Base-by-base conservation (phyloP, 306 rosid species). In the Citrullus amarus region DNA sequence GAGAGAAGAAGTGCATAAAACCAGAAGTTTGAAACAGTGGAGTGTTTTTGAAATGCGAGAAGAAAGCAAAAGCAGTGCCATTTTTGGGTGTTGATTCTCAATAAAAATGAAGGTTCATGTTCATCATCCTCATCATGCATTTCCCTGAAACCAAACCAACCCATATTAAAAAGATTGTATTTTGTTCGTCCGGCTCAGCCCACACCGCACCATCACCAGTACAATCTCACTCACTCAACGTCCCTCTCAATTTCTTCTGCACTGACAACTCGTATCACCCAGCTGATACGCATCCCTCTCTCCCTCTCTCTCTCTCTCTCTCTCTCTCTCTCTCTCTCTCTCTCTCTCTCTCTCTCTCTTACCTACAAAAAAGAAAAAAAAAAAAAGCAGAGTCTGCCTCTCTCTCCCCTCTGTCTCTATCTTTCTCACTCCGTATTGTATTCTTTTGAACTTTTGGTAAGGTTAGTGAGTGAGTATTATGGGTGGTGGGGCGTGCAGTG, bases 181-280 rank as follows among this genome's bases (percentile, higher is more conserved):
- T 6, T 68, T 41, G 53, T 41, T 20, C 36, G 14, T 60, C 66
- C 7, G 36, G 32, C 38, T 28, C 8, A 16, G 54, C 54, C 66
- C 36, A 60, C 43, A 17, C 43, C 50, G 22, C 53, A 39, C 9
- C 74, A 13, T 15, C 15, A 53, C 20, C 75, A 69, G 28, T 36
- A 36, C 48, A 65, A 36, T 65, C 60, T 36, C 61, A 62, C 74
- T 25, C 11, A 54, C 25, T 25, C 77, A 25, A 48, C 54, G 50
- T 41, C 81, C 18, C 76, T 78, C 82, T 82, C 86, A 77, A 74
- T 53, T 78, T 81, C 85, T 86, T 80, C 85, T 86, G 82, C 84
- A 67, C 88, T 86, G 88, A 85, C 88, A 85, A 77, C 76, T 77
- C 85, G 80, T 59, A 81, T 81, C 86, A 57, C 72, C 81, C 71